Base-by-base conservation (phyloP, 805 yeast genomes). In the Blastobotrys chiropterorum region DNA sequence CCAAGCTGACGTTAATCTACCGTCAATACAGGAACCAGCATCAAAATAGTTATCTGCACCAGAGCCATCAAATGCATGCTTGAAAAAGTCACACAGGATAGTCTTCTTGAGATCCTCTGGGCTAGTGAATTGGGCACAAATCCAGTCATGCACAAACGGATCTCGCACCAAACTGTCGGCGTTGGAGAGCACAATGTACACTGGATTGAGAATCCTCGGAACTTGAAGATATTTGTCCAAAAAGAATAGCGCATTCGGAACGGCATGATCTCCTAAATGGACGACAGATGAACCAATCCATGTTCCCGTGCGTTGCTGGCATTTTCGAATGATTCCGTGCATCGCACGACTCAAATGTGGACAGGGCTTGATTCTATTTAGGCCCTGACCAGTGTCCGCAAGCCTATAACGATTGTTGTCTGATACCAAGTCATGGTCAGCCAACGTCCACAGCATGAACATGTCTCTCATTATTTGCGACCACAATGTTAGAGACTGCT, bases 251-350 rank as follows among this genome's bases (percentile, higher is more conserved):
- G 92, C 90, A 64, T 86, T 86, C 2, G 95, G 95, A 3, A 86
- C 95, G 1, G 90, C 86, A 59, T 82, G 85, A 65, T 86, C 95
- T 41, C 94, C 95, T 15, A 86, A 62, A 66, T 86, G 95, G 20
- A 86, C 85, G 19, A 84, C 92, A 14, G 86, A 80, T 3, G 88
- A 81, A 1, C 95, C 95, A 34, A 86, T 83, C 92, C 94, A 86
- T 1, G 77, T 69, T 2, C 83, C 79, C 19, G 86, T 79, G 47
- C 74, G 73, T 30, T 71, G 65, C 61, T 86, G 86, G 44, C 86
- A 86, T 52, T 81, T 82, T n/a, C 74, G 66, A 47, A 86, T 72
- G 53, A 86, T 80, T 53, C 73, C 75, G 58, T 83, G 83, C 90
- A 86, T 86, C 50, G 81, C 81, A 50, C 85, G 75, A 65, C 81